Percentiles rank a stretch among this genome's conserved stretches.
These are phyloP conservation scores for Xylaria palmicola DNA, from an alignment of 495 filamentous ascomycete species.

Conservation along the genomic window DNA sequence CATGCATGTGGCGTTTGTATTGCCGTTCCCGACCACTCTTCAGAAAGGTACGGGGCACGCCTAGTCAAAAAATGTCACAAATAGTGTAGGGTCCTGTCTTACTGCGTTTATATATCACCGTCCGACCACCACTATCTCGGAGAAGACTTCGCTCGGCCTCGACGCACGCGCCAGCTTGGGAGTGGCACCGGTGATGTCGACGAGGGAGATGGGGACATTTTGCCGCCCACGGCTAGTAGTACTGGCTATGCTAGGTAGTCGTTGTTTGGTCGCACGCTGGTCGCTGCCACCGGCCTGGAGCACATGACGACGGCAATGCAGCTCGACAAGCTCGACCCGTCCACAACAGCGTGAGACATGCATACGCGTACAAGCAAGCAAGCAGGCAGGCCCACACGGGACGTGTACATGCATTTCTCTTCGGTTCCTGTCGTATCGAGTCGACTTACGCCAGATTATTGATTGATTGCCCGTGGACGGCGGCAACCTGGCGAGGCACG, in stretches of 20 bases:
- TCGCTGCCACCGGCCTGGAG: background rate
- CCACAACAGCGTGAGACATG: constrained; percentile 8
- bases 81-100: no score
- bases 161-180: no score
- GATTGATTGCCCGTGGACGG: background rate
- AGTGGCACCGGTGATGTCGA: no score
- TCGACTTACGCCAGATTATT: background rate
- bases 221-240: background rate
- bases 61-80: no score
- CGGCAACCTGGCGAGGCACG: background rate
- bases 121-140: background rate
- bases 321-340: constrained; percentile 4
- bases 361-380: constrained; percentile 10
- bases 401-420: constrained; percentile 8
- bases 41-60: no score
- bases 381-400: constrained; percentile 9
- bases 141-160: background rate
- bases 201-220: background rate
- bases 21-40: background rate
- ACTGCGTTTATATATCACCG: background rate
- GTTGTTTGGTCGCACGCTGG: constrained; percentile 3
- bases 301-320: constrained; percentile 19
- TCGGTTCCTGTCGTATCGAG: background rate
- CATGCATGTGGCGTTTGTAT: constrained; percentile 11
- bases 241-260: no score